Percentiles rank a stretch among this genome's conserved stretches.
Evolutionary conservation across 148 eudicot species (phyloP).

Genomic region (Cornus kousa): DNA sequence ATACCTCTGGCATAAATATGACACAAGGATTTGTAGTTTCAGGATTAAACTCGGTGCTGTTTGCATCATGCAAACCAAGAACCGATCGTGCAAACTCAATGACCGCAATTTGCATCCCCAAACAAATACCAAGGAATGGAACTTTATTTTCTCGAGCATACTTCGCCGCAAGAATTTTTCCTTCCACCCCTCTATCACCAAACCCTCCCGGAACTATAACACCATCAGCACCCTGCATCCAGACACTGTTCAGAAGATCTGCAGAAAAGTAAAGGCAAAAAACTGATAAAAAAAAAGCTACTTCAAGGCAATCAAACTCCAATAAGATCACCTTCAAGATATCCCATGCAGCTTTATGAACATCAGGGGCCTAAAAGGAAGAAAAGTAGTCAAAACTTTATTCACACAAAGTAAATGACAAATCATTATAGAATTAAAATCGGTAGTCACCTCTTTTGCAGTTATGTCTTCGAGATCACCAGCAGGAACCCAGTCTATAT

Average conservation of each 20-base stretch:
- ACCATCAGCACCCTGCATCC: constrained; percentile 59
- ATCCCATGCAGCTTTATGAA: constrained; percentile 58
- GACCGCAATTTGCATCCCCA: constrained; percentile 83
- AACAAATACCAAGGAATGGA: constrained; percentile 77
- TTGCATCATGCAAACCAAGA: constrained; percentile 64
- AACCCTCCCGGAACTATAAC: constrained; percentile 83
- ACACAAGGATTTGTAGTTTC: constrained; percentile 56
- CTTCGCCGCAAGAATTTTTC: constrained; percentile 78
- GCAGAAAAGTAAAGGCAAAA: background rate
- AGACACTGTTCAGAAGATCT: background rate
- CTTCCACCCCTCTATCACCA: constrained; percentile 87
- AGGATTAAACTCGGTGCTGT: constrained; percentile 68
- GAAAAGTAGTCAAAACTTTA: background rate
- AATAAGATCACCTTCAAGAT: constrained; percentile 47
- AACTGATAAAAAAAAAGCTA: background rate
- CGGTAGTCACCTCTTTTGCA: constrained; percentile 45
- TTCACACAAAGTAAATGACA: background rate
- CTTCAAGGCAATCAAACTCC: background rate
- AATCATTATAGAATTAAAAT: background rate
- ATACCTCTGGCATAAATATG: constrained; percentile 83
- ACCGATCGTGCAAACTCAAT: constrained; percentile 70
- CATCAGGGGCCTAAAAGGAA: constrained; percentile 57
- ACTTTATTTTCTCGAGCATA: constrained; percentile 73
- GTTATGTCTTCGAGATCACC: constrained; percentile 79
- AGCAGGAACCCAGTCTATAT: constrained; percentile 73